A percentile compares a stretch with the other conserved stretches of the same genome.
phyloP scores from a whole-genome alignment of 495 filamentous ascomycete species.

The Cetradonia linearis region DNA sequence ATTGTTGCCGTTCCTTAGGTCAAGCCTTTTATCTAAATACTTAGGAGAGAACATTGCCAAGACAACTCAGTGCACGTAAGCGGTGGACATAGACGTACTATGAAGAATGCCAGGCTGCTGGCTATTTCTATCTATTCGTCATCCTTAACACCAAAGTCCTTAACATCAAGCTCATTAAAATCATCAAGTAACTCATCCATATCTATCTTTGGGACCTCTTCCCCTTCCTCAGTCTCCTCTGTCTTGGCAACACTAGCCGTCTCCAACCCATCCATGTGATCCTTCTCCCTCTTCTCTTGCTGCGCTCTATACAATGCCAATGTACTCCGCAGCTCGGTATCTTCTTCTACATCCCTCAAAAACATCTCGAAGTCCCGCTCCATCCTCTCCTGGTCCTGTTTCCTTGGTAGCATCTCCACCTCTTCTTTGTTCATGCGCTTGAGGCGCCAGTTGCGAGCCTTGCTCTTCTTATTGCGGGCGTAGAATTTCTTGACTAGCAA shows the following conservation, averaged over 20 bases:
- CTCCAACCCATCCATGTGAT: constrained; percentile 38
- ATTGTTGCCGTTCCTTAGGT: neutral
- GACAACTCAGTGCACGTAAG: neutral
- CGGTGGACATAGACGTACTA: neutral
- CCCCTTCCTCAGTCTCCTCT: constrained; percentile 48
- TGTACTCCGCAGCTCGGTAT: constrained; percentile 73
- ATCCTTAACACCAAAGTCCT: no score
- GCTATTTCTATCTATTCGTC: constrained; percentile 16
- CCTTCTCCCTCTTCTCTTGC: constrained; percentile 32
- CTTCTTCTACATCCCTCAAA: constrained; percentile 91
- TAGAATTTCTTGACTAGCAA: constrained; percentile 95
- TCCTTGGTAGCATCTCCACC: constrained; percentile 64
- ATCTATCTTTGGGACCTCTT: constrained; percentile 61
- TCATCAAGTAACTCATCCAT: constrained; percentile 84
- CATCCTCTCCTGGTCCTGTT: constrained; percentile 70
- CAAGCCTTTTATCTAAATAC: no score
- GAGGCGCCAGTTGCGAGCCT: constrained; percentile 79
- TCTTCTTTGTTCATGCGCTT: constrained; percentile 89
- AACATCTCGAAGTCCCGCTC: constrained; percentile 96
- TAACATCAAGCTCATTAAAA: constrained; percentile 69
- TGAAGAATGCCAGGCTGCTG: constrained; percentile 13
- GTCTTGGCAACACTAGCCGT: constrained; percentile 57
- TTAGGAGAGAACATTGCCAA: no score
- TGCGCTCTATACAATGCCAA: constrained; percentile 75
- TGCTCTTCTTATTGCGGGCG: constrained; percentile 72